Percentiles rank a stretch among this genome's conserved stretches.
Evolutionary conservation across 257 asterid species (phyloP).

Genomic region (Mentha longifolia): DNA sequence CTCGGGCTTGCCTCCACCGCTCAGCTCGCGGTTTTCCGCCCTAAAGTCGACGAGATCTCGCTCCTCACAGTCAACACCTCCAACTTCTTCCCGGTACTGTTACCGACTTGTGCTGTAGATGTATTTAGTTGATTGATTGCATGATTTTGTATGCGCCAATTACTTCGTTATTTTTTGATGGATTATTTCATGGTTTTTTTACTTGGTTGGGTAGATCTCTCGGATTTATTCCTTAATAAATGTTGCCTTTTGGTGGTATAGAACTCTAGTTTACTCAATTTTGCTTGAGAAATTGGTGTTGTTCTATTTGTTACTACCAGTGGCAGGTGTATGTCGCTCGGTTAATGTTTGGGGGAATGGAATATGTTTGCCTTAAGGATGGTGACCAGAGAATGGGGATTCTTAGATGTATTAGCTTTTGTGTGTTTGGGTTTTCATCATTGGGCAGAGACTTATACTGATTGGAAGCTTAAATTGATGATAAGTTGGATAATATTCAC

Average conservation of each 20-base stretch:
- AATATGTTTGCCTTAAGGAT: constrained; percentile 2
- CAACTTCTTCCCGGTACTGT: constrained; percentile 70
- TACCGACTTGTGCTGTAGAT: neutral
- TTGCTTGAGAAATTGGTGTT: constrained; percentile 10
- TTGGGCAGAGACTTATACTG: neutral
- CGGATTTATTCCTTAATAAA: constrained; percentile 9
- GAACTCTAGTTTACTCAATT: neutral
- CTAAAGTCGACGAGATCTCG: constrained; percentile 95
- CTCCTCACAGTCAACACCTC: constrained; percentile 85
- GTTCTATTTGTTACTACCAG: constrained; percentile 11
- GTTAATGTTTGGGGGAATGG: constrained; percentile 10
- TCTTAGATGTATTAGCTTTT: constrained; percentile 20
- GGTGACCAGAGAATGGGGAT: constrained; percentile 18
- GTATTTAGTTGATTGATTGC: constrained; percentile 13
- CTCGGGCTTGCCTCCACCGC: constrained; percentile 64
- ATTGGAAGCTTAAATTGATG: constrained; percentile 2
- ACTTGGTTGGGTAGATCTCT: constrained; percentile 3
- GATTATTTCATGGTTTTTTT: neutral
- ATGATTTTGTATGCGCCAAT: neutral
- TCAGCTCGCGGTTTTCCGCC: constrained; percentile 89
- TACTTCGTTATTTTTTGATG: neutral
- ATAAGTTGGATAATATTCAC: neutral
- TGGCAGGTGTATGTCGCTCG: constrained; percentile 3
- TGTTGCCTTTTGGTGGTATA: neutral
- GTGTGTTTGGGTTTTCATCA: neutral